Evolutionary conservation across 164 flowering plant genomes (phyloP), one percentile per base, ranked within the genome.

Genomic region (Stephania yunnanensis): DNA sequence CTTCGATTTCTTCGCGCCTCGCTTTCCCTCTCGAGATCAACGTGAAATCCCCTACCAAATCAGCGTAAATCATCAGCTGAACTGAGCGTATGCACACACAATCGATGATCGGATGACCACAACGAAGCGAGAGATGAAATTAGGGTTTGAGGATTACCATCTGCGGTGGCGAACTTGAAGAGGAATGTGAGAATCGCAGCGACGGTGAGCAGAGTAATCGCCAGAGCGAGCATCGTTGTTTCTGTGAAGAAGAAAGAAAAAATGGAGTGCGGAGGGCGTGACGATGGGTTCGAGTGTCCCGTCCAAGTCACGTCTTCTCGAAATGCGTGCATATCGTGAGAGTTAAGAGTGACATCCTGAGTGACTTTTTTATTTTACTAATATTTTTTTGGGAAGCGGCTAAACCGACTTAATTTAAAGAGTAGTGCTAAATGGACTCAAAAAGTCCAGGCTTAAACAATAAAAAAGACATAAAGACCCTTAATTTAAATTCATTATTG

Each of bases 1-100:
- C 95, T 80, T 94, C 91, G 53, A 92, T 86, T 83, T 86, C 89
- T 76, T 90, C 88, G 36, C 89, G 88, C 79, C 91, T 94, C 2
- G 82, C 89, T 55, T 79, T 84, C 68, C 78, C 81, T 76, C 87
- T 89, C 12, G 88, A 87, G 70, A 85, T 52, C 77, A 94, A 78
- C 0, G 94, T 92, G 74, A 92, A 87, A 84, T 94, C 98, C 31
- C 95, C 98, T 94, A 76, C 29, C 65, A 69, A 53, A 75, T 6
- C 2, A 20, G 11, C 46, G 31, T 44, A 42, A 20, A 70, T n/a
- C 19, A 31, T 29, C 29, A 15, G 11, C 5, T 5, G n/a, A 68
- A 44, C 71, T 6, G 15, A 50, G 5, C 44, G 45, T 1, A 36
- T 36, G 42, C 42, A 36, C 42, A 36, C 42, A 36, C 42, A 36